Conservation (phyloP, 2,329 filamentous ascomycete genomes). For the Ustilaginoidea virens region DNA sequence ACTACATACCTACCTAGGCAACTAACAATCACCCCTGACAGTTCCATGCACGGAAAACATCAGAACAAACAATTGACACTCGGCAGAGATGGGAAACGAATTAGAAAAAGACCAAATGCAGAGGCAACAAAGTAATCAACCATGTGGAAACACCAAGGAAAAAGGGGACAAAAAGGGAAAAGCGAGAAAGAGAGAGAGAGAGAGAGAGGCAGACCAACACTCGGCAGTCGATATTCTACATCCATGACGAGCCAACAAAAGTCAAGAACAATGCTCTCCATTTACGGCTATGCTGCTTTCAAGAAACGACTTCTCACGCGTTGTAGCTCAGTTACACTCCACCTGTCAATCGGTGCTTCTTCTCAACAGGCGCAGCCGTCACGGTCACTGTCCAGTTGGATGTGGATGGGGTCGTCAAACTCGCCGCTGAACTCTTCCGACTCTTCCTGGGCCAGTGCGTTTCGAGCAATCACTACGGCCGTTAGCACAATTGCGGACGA, state of each 20-base stretch:
- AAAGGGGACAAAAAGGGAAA: slow-evolving; percentile 5
- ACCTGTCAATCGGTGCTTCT: slow-evolving; percentile 1
- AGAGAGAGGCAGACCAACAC: no score
- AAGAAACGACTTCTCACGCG: neutral
- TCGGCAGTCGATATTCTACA: slow-evolving; percentile 8
- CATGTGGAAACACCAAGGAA: neutral
- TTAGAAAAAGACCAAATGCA: no score
- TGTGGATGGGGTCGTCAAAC: slow-evolving; percentile 96
- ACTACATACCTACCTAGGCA: no score
- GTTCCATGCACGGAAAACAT: no score
- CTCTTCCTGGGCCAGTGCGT: slow-evolving; percentile 91
- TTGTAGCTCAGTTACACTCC: slow-evolving; percentile 1
- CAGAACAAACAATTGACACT: no score
- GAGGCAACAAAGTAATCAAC: no score
- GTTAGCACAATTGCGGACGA: slow-evolving; percentile 1
- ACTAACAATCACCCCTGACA: no score
- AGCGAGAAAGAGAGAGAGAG: slow-evolving; percentile 2
- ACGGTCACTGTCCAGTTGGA: slow-evolving; percentile 86
- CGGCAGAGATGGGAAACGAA: no score
- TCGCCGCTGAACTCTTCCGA: slow-evolving; percentile 95
- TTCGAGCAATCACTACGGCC: slow-evolving; percentile 72
- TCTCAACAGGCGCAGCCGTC: slow-evolving; percentile 82
- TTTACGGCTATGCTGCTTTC: slow-evolving; percentile 5
- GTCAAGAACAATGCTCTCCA: slow-evolving; percentile 4
- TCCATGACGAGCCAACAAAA: slow-evolving; percentile 3